These are phyloP conservation scores for Candida sakaeoensis DNA, from an alignment of 805 yeast species.

Conservation along the genomic window DNA sequence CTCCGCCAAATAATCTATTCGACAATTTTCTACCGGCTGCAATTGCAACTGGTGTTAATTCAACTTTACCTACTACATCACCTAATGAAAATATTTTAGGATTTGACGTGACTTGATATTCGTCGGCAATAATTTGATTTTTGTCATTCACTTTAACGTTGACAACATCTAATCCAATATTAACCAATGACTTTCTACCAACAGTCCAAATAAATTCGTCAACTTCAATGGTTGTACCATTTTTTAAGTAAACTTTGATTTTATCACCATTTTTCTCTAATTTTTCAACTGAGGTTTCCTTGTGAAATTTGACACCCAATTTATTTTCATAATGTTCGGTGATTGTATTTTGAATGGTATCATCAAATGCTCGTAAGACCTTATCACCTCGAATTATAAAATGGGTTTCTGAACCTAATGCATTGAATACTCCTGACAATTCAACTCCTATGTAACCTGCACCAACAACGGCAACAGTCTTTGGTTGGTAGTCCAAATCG, in stretches of 20 bases:
- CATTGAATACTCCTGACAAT: conserved; percentile 89
- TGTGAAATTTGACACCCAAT: conserved; percentile 76
- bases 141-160: conserved; percentile 61
- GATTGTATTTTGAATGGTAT: conserved; percentile 69
- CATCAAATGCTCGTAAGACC: conserved; percentile 85
- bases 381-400: conserved; percentile 88
- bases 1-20: conserved; percentile 82
- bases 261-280: conserved; percentile 34
- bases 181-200: conserved; percentile 78
- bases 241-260: conserved; percentile 35
- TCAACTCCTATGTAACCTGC: conserved; percentile 98
- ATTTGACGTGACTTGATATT: conserved; percentile 77
- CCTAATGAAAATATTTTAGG: conserved; percentile 80
- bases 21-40: conserved; percentile 96
- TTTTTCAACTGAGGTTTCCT: conserved; percentile 46
- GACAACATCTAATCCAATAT: conserved; percentile 71
- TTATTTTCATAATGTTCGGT: conserved; percentile 76
- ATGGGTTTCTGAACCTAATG: conserved; percentile 82
- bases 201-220: conserved; percentile 90
- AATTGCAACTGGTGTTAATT: conserved; percentile 96
- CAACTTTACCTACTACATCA: conserved; percentile 89
- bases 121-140: conserved; percentile 75
- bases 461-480: conserved; percentile 91
- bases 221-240: conserved; percentile 45
- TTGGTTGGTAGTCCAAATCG: conserved; percentile 75